Base-by-base conservation (phyloP, 305 asterid genomes). In the Fraxinus sp. region DNA sequence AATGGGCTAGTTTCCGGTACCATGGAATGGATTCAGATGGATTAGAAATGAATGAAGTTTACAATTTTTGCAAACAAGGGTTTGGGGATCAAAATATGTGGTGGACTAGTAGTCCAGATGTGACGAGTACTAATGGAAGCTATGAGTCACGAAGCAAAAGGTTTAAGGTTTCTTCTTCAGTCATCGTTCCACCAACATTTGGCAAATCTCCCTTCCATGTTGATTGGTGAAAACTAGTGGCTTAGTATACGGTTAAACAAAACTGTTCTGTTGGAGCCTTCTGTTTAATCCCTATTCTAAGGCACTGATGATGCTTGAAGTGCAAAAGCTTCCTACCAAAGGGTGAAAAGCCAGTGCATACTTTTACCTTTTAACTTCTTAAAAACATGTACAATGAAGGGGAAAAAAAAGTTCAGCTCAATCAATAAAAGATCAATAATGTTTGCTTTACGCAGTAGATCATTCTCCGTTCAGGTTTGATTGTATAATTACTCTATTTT, bases 151-250 rank as follows among this genome's bases (percentile, higher is more conserved):
- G 91, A 83, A 91, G 97, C 77, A 92, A 93, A 73, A 90, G 98
- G 89, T 92, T 91, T 83, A 93, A 92, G 84, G 98, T 95, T 43
- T 95, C 96, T 5, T 93, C 97, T 30, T 95, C 97, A 5, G 88
- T 95, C 49, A 37, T 93, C 28, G 94, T 95, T 83, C 97, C 98
- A 81, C 93, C 97, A 43, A 88, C 97, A 0, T 93, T 93, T 55
- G 86, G 81, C 37, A 91, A 89, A 79, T 86, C 93, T 83, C 89
- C 93, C 8, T 70, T 79, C 41, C 79, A 78, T 7, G 83, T 81
- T 84, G 85, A 72, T 26, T 75, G 86, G 80, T 86, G 86, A 88
- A 80, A 66, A 84, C 24, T 11, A 28, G 36, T 18, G n/a, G 18
- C 36, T 66, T 6, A 9, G 74, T 26, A 66, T 28, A 66, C 74